Evolutionary conservation across 1,139 yeast genomes (phyloP), one percentile per base, ranked within the genome.

Genomic region (Pichia norvegensis): DNA sequence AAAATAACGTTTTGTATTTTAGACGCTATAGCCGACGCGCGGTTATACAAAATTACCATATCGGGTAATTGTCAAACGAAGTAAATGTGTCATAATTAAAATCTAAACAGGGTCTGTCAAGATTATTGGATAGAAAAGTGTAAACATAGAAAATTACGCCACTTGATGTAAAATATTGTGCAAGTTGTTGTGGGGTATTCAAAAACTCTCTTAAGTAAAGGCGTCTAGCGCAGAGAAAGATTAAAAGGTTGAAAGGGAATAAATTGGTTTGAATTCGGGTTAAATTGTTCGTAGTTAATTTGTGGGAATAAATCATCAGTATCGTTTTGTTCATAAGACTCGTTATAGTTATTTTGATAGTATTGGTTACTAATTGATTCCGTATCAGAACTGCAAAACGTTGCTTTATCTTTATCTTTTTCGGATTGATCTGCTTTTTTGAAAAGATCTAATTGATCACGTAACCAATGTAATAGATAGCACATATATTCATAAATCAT

Each of bases 231-330:
- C 20, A 31, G 16, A 16, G 21, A 16, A 16, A 16, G 8, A 8
- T 31, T 31, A 4, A 16, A 41, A 16, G 52, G 48, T 4, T 39
- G 20, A 16, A 49, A 35, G 4, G 55, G 42, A 11, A 53, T 33
- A 29, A 29, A 50, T 1, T 44, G 40, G 3, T 42, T 7, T 8
- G 36, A 25, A 1, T 11, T 21, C 8, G 52, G 46, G 42, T 53
- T 41, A 33, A 52, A 52, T 19, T 53, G 55, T 11, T 45, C 16
- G 23, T 36, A 42, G 33, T 51, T 46, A 4, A 47, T 44, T 8
- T 41, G 38, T 8, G 49, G 49, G n/a, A 47, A 47, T 21, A 47
- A 17, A 31, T 31, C 35, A 17, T 16, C 19, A 31, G 2, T 7
- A 31, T 31, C 35, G 16, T 4, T 17, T 16, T 17, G 13, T 9